Evolutionary conservation across 768 basidiomycete species (phyloP).

Genomic region (Boletus barrowsii): DNA sequence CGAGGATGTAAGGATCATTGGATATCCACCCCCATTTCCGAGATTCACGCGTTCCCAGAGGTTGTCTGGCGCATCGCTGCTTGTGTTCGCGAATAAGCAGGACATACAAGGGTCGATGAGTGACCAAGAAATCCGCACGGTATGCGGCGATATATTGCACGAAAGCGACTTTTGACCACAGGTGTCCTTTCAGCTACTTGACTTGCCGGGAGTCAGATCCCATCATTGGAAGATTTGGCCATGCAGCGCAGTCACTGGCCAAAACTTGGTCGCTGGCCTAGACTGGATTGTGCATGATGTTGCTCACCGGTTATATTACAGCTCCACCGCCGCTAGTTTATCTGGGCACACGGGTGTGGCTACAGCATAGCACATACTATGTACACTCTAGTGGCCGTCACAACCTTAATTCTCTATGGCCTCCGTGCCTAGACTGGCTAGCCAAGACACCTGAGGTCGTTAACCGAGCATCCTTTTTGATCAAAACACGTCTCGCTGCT

Average conservation of each 20-base stretch:
- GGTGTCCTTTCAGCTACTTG: slow-evolving; percentile 58
- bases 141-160: slow-evolving; percentile 36
- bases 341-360: slow-evolving; percentile 1
- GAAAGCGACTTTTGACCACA: slow-evolving; percentile 8
- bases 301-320: slow-evolving; percentile 84
- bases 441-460: neutral
- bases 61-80: slow-evolving; percentile 90
- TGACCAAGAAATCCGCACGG: slow-evolving; percentile 77
- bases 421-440: slow-evolving; percentile 9
- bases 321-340: slow-evolving; percentile 34
- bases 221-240: slow-evolving; percentile 89
- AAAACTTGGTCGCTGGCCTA: slow-evolving; percentile 79
- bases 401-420: slow-evolving; percentile 7
- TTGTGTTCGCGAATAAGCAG: slow-evolving; percentile 98
- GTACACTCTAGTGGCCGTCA: neutral
- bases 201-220: slow-evolving; percentile 75
- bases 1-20: slow-evolving; percentile 73
- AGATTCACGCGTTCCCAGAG: slow-evolving; percentile 50
- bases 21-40: slow-evolving; percentile 3
- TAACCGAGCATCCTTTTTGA: slow-evolving; percentile 2
- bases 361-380: neutral
- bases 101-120: slow-evolving; percentile 88
- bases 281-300: slow-evolving; percentile 93
- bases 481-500: slow-evolving; percentile 9
- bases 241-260: slow-evolving; percentile 90